Conservation (phyloP, 148 eudicot genomes). For the Dysphania ambrosioides region DNA sequence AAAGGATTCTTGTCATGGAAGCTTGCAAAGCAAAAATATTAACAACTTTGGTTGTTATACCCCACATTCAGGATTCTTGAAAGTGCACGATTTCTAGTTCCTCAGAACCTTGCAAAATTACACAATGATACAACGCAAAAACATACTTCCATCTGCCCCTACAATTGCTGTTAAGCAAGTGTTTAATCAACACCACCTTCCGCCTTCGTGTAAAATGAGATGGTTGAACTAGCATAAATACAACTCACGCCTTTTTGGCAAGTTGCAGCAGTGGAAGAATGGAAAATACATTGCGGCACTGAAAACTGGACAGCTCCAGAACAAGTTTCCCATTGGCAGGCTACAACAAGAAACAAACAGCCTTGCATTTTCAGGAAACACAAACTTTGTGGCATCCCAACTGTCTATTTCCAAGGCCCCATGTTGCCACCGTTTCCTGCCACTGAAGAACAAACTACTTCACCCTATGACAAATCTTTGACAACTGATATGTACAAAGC, state of each 20-base stretch:
- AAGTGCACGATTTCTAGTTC: slow-evolving; percentile 9
- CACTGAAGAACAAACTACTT: not conserved
- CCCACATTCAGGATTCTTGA: slow-evolving; percentile 5
- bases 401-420: slow-evolving; percentile 9
- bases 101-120: not conserved
- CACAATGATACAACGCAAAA: slow-evolving; percentile 8
- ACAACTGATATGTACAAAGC: not conserved
- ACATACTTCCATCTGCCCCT: slow-evolving; percentile 3
- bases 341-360: slow-evolving; percentile 9
- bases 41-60: slow-evolving; percentile 12
- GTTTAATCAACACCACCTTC: not conserved
- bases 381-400: slow-evolving; percentile 8
- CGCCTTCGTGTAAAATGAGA: not conserved
- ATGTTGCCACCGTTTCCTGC: not conserved
- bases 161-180: not conserved
- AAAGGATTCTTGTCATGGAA: too few species aligned
- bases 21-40: too few species aligned
- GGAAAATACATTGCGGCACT: not conserved
- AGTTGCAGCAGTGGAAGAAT: slow-evolving; percentile 6
- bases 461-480: not conserved
- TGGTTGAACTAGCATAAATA: slow-evolving; percentile 10
- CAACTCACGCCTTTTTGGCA: not conserved
- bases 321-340: slow-evolving; percentile 2
- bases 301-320: not conserved
- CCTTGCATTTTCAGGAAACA: not conserved